phyloP scores from a whole-genome alignment of 495 filamentous ascomycete genomes.

The Neurospora intermedia region DNA sequence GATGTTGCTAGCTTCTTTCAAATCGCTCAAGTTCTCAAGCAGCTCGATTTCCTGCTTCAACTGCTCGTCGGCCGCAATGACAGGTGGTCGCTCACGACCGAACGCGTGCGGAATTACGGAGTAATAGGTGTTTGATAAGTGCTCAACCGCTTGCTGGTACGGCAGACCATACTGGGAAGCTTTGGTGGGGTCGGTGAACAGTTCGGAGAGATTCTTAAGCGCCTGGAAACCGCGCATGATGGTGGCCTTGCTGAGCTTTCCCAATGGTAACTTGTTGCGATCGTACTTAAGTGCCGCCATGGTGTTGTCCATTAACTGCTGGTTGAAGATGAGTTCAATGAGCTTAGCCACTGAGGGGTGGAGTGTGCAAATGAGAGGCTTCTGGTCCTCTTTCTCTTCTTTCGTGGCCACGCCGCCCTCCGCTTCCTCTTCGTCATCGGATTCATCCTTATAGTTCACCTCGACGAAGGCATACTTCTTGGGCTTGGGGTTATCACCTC shows the following conservation, averaged over 20 bases:
- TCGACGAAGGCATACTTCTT: constrained; percentile 73
- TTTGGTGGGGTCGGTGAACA: constrained; percentile 41
- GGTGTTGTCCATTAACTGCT: constrained; percentile 49
- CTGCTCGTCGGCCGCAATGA: constrained; percentile 41
- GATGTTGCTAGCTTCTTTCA: constrained; percentile 71
- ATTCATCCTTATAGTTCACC: constrained; percentile 51
- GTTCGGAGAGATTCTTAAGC: constrained; percentile 60
- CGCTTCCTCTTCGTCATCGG: constrained; percentile 51
- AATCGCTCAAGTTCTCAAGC: constrained; percentile 66
- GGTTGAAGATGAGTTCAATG: constrained; percentile 76
- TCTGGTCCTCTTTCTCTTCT: constrained; percentile 26
- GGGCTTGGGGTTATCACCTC: constrained; percentile 45
- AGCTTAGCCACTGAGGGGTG: constrained; percentile 48
- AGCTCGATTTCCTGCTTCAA: constrained; percentile 68
- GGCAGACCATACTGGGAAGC: constrained; percentile 14
- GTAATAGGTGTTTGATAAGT: constrained; percentile 65
- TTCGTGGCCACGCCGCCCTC: constrained; percentile 15
- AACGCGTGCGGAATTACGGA: constrained; percentile 75
- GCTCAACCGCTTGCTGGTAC: constrained; percentile 35
- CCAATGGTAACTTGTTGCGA: constrained; percentile 65
- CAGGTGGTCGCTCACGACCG: constrained; percentile 58
- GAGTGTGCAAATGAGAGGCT: constrained; percentile 43
- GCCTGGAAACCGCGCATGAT: constrained; percentile 59
- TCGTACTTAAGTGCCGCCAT: constrained; percentile 68
- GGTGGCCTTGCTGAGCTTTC: constrained; percentile 69